A percentile compares a stretch with the other conserved stretches of the same genome.
Conservation (phyloP, 305 asterid genomes). For the Nicotiana rustica region DNA sequence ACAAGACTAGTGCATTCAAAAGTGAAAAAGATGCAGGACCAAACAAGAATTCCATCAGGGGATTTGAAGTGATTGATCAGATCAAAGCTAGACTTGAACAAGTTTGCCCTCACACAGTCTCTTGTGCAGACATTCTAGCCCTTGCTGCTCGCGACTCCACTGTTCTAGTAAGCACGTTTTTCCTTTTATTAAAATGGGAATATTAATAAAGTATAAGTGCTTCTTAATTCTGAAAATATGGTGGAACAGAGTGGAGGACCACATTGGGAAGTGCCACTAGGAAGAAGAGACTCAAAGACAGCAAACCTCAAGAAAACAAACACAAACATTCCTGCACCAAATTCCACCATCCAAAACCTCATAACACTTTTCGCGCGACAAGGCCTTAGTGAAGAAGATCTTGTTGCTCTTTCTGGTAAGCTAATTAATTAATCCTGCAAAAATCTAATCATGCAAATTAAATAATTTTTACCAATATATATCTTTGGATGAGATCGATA, state of each 20-base stretch:
- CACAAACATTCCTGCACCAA: constrained; percentile 77
- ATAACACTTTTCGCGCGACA: constrained; percentile 56
- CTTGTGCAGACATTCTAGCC: constrained; percentile 82
- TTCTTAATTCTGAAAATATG: not conserved
- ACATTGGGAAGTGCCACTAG: constrained; percentile 85
- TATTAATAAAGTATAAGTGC: not conserved
- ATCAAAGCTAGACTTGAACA: constrained; percentile 72
- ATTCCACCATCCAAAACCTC: constrained; percentile 74
- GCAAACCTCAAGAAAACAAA: constrained; percentile 68
- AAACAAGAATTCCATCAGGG: constrained; percentile 76
- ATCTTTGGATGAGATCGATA: too few relatives aligned
- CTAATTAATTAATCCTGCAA: constrained; percentile 38
- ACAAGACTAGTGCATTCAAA: constrained; percentile 49
- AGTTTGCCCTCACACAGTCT: constrained; percentile 85
- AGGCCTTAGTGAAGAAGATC: constrained; percentile 72
- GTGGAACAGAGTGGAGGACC: constrained; percentile 81
- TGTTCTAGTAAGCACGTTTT: constrained; percentile 58
- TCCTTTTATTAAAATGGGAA: not conserved
- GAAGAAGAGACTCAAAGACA: constrained; percentile 76
- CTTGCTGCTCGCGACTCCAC: constrained; percentile 79
- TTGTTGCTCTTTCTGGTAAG: constrained; percentile 72
- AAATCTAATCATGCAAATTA: too few relatives aligned
- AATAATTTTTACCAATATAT: too few relatives aligned
- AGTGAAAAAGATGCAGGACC: constrained; percentile 83
- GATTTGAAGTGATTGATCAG: constrained; percentile 79